These are phyloP conservation scores for Daldinia concentrica DNA, from an alignment of 495 filamentous ascomycete species.

Conservation along the genomic window DNA sequence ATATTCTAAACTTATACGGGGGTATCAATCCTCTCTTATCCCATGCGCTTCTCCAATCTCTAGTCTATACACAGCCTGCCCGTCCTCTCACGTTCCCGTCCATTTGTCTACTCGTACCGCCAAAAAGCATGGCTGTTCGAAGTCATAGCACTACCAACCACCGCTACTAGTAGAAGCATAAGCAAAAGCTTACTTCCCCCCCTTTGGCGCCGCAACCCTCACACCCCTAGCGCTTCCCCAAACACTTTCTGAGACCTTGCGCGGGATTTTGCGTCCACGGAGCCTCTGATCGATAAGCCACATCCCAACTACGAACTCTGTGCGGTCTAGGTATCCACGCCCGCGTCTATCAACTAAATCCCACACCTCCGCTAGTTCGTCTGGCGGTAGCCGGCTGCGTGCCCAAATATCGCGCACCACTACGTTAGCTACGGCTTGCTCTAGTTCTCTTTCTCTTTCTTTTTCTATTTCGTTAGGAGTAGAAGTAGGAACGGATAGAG, in stretches of 20 bases:
- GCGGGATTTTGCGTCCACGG: conserved; percentile 86
- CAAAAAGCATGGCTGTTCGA: neutral
- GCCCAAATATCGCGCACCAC: conserved; percentile 88
- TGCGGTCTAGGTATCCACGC: conserved; percentile 69
- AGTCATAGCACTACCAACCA: neutral
- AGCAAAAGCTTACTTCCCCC: conserved; percentile 22
- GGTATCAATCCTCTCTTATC: conserved; percentile 34
- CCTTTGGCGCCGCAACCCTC: conserved; percentile 46
- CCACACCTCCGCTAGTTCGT: conserved; percentile 83
- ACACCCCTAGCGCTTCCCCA: conserved; percentile 83
- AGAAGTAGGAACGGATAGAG: neutral
- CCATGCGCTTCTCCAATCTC: neutral
- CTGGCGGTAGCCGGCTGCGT: conserved; percentile 72
- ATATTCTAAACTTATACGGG: conserved; percentile 29
- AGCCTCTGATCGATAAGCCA: conserved; percentile 94
- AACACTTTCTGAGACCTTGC: conserved; percentile 79
- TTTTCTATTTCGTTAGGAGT: neutral
- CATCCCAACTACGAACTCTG: conserved; percentile 94
- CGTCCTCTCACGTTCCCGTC: neutral
- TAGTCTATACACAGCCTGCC: conserved; percentile 1
- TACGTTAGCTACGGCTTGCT: conserved; percentile 74
- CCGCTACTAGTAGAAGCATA: neutral
- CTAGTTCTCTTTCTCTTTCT: neutral
- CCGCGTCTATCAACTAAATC: conserved; percentile 76
- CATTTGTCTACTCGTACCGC: neutral